These are phyloP conservation scores for Saccharomyces hybrid DNA, from an alignment of 1,139 yeast genomes.

Conservation along the genomic window DNA sequence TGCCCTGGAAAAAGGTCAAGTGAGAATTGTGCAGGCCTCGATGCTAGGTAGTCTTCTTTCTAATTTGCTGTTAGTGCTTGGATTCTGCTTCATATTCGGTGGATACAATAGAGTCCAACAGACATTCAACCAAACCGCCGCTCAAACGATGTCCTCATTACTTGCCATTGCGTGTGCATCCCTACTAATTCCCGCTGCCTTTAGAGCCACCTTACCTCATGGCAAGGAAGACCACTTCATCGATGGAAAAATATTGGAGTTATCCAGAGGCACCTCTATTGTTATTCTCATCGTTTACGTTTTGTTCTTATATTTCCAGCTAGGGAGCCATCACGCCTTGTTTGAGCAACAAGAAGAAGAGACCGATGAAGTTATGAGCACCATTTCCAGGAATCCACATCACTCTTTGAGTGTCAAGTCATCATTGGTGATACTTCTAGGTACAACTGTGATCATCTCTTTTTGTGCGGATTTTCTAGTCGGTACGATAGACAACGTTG, in stretches of 20 bases:
- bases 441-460: conserved; percentile 76
- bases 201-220: conserved; percentile 71
- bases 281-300: conserved; percentile 72
- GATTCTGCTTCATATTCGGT: conserved; percentile 93
- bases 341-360: conserved; percentile 43
- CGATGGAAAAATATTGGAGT: conserved; percentile 51
- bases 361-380: conserved; percentile 31
- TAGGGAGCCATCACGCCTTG: conserved; percentile 69
- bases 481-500: conserved; percentile 85
- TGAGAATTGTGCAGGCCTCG: conserved; percentile 91
- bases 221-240: conserved; percentile 34
- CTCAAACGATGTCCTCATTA: conserved; percentile 93
- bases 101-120: conserved; percentile 84
- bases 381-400: conserved; percentile 15
- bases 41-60: conserved; percentile 93
- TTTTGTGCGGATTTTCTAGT: conserved; percentile 90
- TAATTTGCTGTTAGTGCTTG: conserved; percentile 78
- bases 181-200: conserved; percentile 89
- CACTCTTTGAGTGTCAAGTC: conserved; percentile 22
- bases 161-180: conserved; percentile 89
- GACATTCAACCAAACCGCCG: conserved; percentile 88
- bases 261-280: conserved; percentile 83
- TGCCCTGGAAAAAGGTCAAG: conserved; percentile 78
- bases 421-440: conserved; percentile 36
- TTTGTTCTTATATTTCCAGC: conserved; percentile 76